These are phyloP conservation scores for Acanthamoeba rhysodes DNA, from an alignment of 208 protist species.

Conservation along the genomic window DNA sequence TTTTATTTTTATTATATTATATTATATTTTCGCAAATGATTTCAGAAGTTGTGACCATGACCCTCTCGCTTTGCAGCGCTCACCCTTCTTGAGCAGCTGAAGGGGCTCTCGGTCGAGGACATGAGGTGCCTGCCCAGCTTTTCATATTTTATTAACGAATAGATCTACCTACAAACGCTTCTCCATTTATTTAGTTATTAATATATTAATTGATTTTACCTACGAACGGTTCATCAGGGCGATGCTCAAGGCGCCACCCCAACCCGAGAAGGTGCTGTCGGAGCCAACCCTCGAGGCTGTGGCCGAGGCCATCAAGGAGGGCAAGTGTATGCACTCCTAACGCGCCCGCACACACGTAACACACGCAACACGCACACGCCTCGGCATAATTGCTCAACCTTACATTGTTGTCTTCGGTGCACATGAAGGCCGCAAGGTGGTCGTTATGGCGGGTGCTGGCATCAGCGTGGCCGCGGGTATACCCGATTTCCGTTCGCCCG, in stretches of 20 bases:
- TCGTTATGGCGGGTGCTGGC: constrained; percentile 91
- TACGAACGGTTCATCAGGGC: background rate
- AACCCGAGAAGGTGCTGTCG: background rate
- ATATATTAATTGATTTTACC: background rate
- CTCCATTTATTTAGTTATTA: too few relatives aligned
- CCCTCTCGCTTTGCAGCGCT: background rate
- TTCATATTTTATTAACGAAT: too few relatives aligned
- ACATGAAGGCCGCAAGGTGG: background rate
- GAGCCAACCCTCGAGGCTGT: constrained; percentile 69
- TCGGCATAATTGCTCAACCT: background rate
- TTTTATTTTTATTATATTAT: too few relatives aligned
- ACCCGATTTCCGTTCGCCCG: constrained; percentile 91
- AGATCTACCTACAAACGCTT: too few relatives aligned
- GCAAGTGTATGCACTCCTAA: constrained; percentile 38
- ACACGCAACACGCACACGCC: too few relatives aligned
- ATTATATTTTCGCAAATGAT: background rate
- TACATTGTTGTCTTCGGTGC: background rate
- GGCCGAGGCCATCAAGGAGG: constrained; percentile 45
- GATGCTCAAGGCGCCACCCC: background rate
- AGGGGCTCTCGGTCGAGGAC: background rate
- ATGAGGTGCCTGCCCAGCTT: background rate
- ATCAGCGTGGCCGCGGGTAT: constrained; percentile 85
- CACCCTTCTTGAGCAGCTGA: background rate
- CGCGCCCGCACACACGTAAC: too few relatives aligned
- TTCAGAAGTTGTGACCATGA: too few relatives aligned